Evolutionary conservation across 1,139 yeast genomes (phyloP).

Genomic region (Kodamaea anthophila): DNA sequence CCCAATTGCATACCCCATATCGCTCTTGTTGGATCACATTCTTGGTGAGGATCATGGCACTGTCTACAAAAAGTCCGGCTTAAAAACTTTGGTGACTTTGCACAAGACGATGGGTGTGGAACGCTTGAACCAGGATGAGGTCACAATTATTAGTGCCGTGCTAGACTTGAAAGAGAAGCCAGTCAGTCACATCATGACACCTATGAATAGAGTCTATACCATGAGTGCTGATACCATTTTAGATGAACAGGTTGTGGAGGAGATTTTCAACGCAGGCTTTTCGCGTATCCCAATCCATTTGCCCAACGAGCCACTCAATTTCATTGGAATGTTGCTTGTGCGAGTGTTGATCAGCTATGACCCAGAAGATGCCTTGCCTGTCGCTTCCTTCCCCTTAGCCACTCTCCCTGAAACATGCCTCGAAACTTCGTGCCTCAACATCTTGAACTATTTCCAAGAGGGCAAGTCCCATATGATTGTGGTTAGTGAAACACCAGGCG

Average conservation of each 20-base stretch:
- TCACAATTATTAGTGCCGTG: conserved; percentile 90
- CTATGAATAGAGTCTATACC: conserved; percentile 84
- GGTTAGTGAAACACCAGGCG: conserved; percentile 84
- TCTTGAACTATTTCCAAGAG: conserved; percentile 92
- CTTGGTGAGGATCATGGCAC: conserved; percentile 97
- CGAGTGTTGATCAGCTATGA: conserved; percentile 91
- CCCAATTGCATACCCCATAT: conserved; percentile 90
- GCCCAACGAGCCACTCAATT: conserved; percentile 85
- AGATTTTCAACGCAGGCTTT: conserved; percentile 89
- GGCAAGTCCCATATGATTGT: conserved; percentile 98
- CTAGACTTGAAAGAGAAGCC: conserved; percentile 88
- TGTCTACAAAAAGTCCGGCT: conserved; percentile 84
- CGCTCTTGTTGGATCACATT: conserved; percentile 69
- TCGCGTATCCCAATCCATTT: conserved; percentile 93
- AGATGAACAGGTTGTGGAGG: conserved; percentile 81
- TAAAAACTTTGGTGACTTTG: conserved; percentile 86
- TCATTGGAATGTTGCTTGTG: conserved; percentile 91
- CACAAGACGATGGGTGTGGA: conserved; percentile 96
- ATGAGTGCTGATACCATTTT: conserved; percentile 79
- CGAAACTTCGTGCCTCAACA: conserved; percentile 88
- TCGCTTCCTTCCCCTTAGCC: conserved; percentile 89
- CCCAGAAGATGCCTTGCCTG: conserved; percentile 92
- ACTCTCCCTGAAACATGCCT: conserved; percentile 92
- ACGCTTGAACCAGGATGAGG: conserved; percentile 88
- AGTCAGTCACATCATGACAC: conserved; percentile 88